Evolutionary conservation across 805 yeast genomes (phyloP), one percentile per base, ranked within the genome.

Genomic region (Ogataea paradorogensis): DNA sequence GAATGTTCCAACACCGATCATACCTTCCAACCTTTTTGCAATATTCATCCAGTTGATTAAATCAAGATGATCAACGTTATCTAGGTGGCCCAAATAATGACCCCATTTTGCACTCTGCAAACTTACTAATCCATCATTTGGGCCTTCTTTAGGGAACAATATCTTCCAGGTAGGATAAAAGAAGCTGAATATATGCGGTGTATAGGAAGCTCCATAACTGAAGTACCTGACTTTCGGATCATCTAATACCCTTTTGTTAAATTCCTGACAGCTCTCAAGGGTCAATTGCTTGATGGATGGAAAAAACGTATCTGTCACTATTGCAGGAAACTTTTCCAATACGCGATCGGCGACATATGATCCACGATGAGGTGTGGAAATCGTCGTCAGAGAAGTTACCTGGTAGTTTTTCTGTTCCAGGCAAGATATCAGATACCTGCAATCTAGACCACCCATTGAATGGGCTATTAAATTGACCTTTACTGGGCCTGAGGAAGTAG

Each of bases 391-490:
- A 29, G 93, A 83, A 1, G 71, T 77, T 7, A 90, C 83, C 49
- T 77, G 65, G 50, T 77, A 82, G 30, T 70, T 62, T 25, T 65
- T 56, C 18, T 70, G 64, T 33, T 67, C 61, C 3, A 84, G 56
- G 34, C 73, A 66, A 0, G 85, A 71, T 2, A 88, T 84, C 48
- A 90, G 61, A 56, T 80, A 86, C 36, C 97, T 65, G 24, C 89
- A 77, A 55, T 90, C 96, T 22, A 89, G 64, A 0, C 97, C 97
- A 5, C 97, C 97, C 96, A 89, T 88, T 0, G 96, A 87, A 57
- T 89, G 97, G 5, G 93, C 93, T 18, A 89, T 70, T 30, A 89
- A 58, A 54, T 90, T 90, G 11, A 89, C 70, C 43, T 78, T 79
- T 15, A 78, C 48, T 9, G 64, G 66, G 18, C 61, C 58, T 11